Conservation (phyloP, 257 asterid species). For the Przewalskia tangutica region DNA sequence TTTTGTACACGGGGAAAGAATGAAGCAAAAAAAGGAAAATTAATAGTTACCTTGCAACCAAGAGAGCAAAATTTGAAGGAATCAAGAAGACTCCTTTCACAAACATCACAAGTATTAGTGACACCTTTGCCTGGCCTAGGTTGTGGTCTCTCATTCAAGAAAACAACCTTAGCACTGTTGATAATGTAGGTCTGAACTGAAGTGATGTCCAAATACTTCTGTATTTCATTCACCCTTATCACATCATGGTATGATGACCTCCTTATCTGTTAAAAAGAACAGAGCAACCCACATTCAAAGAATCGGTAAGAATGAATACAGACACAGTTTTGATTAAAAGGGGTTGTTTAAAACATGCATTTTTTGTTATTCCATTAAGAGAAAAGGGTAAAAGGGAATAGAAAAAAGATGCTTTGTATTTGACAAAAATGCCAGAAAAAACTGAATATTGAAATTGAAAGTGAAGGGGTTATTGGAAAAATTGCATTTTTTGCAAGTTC, state of each 20-base stretch:
- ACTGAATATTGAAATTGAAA: neutral
- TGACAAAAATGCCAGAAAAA: neutral
- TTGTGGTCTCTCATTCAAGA: conserved; percentile 79
- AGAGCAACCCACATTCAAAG: neutral
- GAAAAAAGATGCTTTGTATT: neutral
- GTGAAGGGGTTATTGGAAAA: neutral
- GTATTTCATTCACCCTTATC: conserved; percentile 68
- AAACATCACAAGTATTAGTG: conserved; percentile 68
- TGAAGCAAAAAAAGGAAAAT: neutral
- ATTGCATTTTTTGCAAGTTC: neutral
- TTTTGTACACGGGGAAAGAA: neutral
- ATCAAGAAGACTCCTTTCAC: conserved; percentile 76
- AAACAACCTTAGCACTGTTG: conserved; percentile 71
- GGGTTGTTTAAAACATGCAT: neutral
- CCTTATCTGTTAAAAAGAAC: conserved; percentile 45
- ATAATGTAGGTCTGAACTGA: conserved; percentile 70
- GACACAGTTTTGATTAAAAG: neutral
- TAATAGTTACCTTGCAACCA: conserved; percentile 61
- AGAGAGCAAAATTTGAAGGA: conserved; percentile 84
- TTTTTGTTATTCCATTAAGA: neutral
- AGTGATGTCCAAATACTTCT: conserved; percentile 61
- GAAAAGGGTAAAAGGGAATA: neutral
- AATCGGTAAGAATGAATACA: neutral
- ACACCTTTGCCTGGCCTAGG: conserved; percentile 86
- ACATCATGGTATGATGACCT: conserved; percentile 91